phyloP scores from a whole-genome alignment of 192 early-diverging fungal genomes.

The Allomyces macrogynus region DNA sequence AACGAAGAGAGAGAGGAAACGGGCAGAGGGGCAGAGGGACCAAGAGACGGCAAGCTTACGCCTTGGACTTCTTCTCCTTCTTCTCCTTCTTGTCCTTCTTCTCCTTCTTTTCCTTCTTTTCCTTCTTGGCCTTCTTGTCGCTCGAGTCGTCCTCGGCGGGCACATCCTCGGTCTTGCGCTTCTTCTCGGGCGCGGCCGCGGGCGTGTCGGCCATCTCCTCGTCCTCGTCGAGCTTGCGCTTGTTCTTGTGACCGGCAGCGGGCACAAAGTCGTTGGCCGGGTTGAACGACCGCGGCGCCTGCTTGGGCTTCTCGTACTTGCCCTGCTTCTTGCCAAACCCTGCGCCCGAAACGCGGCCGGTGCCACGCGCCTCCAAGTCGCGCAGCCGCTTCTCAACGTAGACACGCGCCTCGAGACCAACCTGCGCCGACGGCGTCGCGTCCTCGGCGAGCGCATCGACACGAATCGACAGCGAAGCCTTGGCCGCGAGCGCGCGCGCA shows the following conservation, averaged over 20 bases:
- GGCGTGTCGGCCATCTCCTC: slow-evolving; percentile 1
- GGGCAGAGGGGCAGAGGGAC: too few relatives aligned
- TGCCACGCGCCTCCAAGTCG: slow-evolving; percentile 68
- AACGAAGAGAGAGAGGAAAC: too few relatives aligned
- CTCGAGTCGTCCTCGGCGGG: slow-evolving; percentile 18
- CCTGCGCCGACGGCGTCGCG: slow-evolving; percentile 39
- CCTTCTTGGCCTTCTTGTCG: slow-evolving; percentile 20
- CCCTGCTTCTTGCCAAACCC: slow-evolving; percentile 36
- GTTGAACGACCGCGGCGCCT: slow-evolving; percentile 19
- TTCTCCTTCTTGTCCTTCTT: slow-evolving; percentile 31
- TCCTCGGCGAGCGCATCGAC: slow-evolving; percentile 79
- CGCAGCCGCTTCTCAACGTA: slow-evolving; percentile 75
- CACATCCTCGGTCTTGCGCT: slow-evolving; percentile 22
- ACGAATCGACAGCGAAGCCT: slow-evolving; percentile 70
- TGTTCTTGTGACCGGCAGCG: slow-evolving; percentile 23
- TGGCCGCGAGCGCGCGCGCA: slow-evolving; percentile 80
- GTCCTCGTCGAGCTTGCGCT: slow-evolving; percentile 9
- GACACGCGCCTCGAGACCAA: slow-evolving; percentile 68
- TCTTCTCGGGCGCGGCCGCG: slow-evolving; percentile 9
- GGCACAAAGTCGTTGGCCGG: slow-evolving; percentile 17
- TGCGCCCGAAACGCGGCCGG: slow-evolving; percentile 47
- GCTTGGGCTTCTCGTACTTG: slow-evolving; percentile 34
- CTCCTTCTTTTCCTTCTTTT: slow-evolving; percentile 27
- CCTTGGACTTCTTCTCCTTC: slow-evolving; percentile 22
- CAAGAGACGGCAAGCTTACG: not conserved